phyloP scores from a whole-genome alignment of 2,329 filamentous ascomycete species.

The Sporothrix luriei region DNA sequence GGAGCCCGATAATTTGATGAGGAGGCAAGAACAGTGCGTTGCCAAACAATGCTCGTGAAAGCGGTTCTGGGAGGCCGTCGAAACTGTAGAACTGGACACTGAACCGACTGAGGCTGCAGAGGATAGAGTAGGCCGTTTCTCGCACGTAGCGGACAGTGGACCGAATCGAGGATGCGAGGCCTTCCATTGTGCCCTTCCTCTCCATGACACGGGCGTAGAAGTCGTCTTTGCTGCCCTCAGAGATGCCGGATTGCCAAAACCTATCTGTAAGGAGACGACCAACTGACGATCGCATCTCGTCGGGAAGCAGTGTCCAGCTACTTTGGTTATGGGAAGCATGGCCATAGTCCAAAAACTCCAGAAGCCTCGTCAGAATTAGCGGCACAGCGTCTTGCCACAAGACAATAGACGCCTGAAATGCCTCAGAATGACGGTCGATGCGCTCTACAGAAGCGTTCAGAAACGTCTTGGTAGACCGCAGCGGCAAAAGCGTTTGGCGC shows the following conservation, averaged over 20 bases:
- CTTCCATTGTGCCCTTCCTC: constrained; percentile 87
- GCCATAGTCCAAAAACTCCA: constrained; percentile 84
- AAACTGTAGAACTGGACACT: constrained; percentile 91
- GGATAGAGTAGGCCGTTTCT: constrained; percentile 90
- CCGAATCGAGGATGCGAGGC: constrained; percentile 88
- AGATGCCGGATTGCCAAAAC: constrained; percentile 98
- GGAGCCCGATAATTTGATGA: constrained; percentile 90
- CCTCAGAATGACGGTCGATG: constrained; percentile 69
- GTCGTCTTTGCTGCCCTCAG: constrained; percentile 90
- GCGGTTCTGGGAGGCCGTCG: constrained; percentile 74
- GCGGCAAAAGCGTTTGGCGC: constrained; percentile 72
- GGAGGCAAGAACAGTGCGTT: constrained; percentile 82
- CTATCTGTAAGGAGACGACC: constrained; percentile 85
- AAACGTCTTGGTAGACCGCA: constrained; percentile 87
- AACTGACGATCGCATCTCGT: constrained; percentile 76
- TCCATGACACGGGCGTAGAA: constrained; percentile 91
- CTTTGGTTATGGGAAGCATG: constrained; percentile 86
- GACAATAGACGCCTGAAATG: constrained; percentile 73
- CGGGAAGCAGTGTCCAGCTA: constrained; percentile 77
- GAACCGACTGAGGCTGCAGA: constrained; percentile 89
- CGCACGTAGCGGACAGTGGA: constrained; percentile 86
- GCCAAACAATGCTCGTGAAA: constrained; percentile 81
- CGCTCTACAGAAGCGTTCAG: constrained; percentile 92
- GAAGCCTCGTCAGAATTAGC: constrained; percentile 77
- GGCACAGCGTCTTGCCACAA: constrained; percentile 88